These are phyloP conservation scores for Phytophthora fragariae DNA, from an alignment of 352 stramenopile species.

Conservation along the genomic window DNA sequence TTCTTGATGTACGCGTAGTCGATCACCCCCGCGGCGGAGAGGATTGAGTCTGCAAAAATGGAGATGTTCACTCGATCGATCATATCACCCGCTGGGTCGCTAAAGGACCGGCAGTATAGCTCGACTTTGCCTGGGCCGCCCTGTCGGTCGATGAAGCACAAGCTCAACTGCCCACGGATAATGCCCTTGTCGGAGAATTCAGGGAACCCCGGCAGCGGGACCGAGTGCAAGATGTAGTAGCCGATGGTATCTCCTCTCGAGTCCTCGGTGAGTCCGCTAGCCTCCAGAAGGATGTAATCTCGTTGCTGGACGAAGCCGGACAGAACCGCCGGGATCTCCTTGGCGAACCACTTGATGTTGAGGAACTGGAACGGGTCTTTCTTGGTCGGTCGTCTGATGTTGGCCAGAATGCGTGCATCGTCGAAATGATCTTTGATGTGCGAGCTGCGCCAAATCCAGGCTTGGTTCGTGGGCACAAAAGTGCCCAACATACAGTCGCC, in stretches of 20 bases:
- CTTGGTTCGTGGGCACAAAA: constrained; percentile 49
- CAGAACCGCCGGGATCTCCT: constrained; percentile 39
- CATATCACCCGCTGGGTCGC: constrained; percentile 39
- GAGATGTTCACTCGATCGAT: constrained; percentile 26
- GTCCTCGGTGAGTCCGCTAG: constrained; percentile 27
- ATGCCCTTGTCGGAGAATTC: constrained; percentile 42
- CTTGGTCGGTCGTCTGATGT: constrained; percentile 36
- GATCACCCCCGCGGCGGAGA: constrained; percentile 31
- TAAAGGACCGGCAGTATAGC: constrained; percentile 52
- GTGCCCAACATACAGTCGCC: constrained; percentile 60
- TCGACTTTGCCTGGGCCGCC: constrained; percentile 38
- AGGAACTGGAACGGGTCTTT: constrained; percentile 58
- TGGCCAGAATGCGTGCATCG: constrained; percentile 45
- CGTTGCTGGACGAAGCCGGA: constrained; percentile 43
- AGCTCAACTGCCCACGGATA: constrained; percentile 44
- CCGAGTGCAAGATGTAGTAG: constrained; percentile 53
- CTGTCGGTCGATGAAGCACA: constrained; percentile 50
- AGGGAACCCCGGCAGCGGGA: constrained; percentile 33
- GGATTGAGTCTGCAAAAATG: constrained; percentile 29
- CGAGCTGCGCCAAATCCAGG: constrained; percentile 54
- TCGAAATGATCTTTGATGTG: constrained; percentile 63
- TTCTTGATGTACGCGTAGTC: constrained; percentile 60
- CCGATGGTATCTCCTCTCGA: constrained; percentile 39
- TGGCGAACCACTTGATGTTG: constrained; percentile 61
- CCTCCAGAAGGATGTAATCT: constrained; percentile 49